Evolutionary conservation across 305 asterid genomes (phyloP).

Genomic region (Nicotiana rustica): DNA sequence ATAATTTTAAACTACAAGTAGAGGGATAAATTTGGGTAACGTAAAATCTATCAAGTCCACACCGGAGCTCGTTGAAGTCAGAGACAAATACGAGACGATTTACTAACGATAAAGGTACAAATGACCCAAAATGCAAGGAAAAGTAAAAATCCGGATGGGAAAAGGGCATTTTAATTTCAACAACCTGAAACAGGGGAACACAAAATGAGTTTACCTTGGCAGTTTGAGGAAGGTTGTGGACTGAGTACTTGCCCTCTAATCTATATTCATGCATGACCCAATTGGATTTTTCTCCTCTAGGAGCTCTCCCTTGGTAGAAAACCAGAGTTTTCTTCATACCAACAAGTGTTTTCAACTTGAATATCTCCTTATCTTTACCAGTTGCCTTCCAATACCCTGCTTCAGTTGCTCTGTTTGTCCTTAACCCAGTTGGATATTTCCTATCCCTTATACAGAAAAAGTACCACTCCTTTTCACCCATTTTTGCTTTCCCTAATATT

Average conservation of each 20-base stretch:
- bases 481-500: slow-evolving; percentile 52
- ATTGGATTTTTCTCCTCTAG: slow-evolving; percentile 52
- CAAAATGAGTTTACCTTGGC: slow-evolving; percentile 36
- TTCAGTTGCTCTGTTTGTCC: slow-evolving; percentile 57
- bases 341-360: slow-evolving; percentile 39
- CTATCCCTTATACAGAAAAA: slow-evolving; percentile 52
- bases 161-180: background rate
- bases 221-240: slow-evolving; percentile 30
- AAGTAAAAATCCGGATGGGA: background rate
- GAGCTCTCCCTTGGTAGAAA: slow-evolving; percentile 60
- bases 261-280: slow-evolving; percentile 67
- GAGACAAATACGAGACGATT: background rate
- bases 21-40: background rate
- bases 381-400: slow-evolving; percentile 63
- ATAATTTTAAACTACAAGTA: background rate
- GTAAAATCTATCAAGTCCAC: background rate
- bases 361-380: slow-evolving; percentile 57
- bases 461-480: slow-evolving; percentile 60
- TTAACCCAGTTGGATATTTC: slow-evolving; percentile 53
- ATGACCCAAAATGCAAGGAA: background rate
- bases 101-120: background rate
- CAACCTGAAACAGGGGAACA: background rate
- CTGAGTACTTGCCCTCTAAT: slow-evolving; percentile 43
- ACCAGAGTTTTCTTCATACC: slow-evolving; percentile 63
- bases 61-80: background rate